Evolutionary conservation across 495 filamentous ascomycete genomes (phyloP).

Genomic region (Patellaria atrata): DNA sequence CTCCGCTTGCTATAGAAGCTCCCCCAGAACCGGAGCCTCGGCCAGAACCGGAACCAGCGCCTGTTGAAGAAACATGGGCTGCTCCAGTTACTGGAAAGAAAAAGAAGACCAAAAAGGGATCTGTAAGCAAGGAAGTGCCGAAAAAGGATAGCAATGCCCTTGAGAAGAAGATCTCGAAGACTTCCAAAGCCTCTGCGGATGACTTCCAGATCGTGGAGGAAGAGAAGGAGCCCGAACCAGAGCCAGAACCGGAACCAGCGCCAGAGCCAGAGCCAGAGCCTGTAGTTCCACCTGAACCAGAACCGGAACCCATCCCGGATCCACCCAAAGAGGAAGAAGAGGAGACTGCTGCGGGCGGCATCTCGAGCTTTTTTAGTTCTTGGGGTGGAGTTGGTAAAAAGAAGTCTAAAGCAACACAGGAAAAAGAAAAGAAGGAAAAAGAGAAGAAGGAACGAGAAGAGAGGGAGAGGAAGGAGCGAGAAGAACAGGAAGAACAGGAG

Average conservation of each 20-base stretch:
- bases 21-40: conserved; percentile 4
- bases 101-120: conserved; percentile 16
- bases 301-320: too few relatives aligned
- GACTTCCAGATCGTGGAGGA: conserved; percentile 10
- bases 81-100: conserved; percentile 1
- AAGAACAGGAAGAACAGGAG: conserved; percentile 3
- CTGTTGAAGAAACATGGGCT: conserved; percentile 19
- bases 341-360: not conserved
- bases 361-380: not conserved
- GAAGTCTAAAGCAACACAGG: conserved; percentile 5
- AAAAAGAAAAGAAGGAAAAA: conserved; percentile 10
- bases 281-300: not conserved
- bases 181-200: conserved; percentile 11
- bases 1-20: conserved; percentile 9
- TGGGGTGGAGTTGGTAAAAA: conserved; percentile 4
- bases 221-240: conserved; percentile 6
- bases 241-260: not conserved
- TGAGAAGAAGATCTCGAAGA: conserved; percentile 17
- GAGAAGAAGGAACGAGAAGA: not conserved
- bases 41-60: conserved; percentile 15
- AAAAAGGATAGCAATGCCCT: conserved; percentile 6
- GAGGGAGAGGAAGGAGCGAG: not conserved
- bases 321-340: not conserved
- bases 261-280: not conserved
- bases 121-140: not conserved